phyloP scores from a whole-genome alignment of 2,329 filamentous ascomycete genomes.

The Penicillium oxalicum region DNA sequence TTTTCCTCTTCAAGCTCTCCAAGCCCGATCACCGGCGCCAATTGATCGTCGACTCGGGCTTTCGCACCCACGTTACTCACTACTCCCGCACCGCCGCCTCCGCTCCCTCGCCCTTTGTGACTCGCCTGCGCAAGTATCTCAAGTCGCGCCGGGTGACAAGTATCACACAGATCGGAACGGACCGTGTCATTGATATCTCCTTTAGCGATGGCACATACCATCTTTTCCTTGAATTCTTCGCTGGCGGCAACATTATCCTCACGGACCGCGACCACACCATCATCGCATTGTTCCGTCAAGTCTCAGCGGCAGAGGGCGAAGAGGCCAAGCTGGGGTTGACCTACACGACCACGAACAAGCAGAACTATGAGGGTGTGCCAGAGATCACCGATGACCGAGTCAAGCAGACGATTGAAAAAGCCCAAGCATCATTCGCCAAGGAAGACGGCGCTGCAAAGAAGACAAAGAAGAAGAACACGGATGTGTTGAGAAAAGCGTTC shows the following conservation, averaged over 20 bases:
- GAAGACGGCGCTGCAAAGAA: conserved; percentile 51
- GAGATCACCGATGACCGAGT: conserved; percentile 68
- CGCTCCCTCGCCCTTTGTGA: conserved; percentile 78
- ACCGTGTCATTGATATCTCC: conserved; percentile 83
- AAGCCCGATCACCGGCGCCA: conserved; percentile 86
- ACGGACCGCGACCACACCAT: conserved; percentile 82
- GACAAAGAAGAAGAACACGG: conserved; percentile 66
- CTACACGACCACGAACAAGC: conserved; percentile 74
- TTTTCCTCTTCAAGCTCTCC: conserved; percentile 90
- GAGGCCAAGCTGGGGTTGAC: conserved; percentile 71
- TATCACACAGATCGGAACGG: conserved; percentile 81
- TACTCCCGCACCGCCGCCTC: conserved; percentile 83
- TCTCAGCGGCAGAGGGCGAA: conserved; percentile 74
- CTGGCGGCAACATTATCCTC: conserved; percentile 87
- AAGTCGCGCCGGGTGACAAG: conserved; percentile 79
- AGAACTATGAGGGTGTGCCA: conserved; percentile 74
- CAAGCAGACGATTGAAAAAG: conserved; percentile 60
- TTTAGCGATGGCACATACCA: conserved; percentile 89
- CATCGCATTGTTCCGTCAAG: conserved; percentile 70
- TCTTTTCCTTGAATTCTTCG: conserved; percentile 92
- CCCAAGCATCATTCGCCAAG: conserved; percentile 41
- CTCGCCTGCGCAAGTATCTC: conserved; percentile 76
- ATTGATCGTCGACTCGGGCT: conserved; percentile 87
- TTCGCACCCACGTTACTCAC: conserved; percentile 87
- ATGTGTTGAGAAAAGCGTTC: conserved; percentile 71